These are phyloP conservation scores for Monosporascus sp. DNA, from an alignment of 2,329 filamentous ascomycete genomes.

Conservation along the genomic window DNA sequence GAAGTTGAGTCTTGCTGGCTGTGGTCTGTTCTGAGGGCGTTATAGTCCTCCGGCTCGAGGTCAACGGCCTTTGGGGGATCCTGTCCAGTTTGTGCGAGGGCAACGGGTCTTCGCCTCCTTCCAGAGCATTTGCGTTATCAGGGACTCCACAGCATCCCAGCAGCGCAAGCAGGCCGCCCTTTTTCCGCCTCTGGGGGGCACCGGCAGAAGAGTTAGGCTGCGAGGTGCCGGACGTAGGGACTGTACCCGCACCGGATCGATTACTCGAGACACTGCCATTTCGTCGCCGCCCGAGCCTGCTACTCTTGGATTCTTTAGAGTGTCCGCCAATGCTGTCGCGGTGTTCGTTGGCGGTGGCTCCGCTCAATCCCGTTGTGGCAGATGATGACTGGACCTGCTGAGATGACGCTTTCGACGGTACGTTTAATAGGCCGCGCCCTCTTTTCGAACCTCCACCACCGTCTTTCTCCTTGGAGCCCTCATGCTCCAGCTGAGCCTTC, in stretches of 20 bases:
- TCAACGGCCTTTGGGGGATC: slow-evolving; percentile 48
- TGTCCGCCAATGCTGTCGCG: slow-evolving; percentile 58
- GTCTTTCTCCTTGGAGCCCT: slow-evolving; percentile 20
- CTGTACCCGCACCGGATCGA: slow-evolving; percentile 50
- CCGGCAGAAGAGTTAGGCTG: slow-evolving; percentile 47
- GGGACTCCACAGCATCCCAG: slow-evolving; percentile 64
- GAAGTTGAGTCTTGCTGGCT: slow-evolving; percentile 35
- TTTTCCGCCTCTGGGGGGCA: slow-evolving; percentile 44
- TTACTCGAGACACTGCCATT: slow-evolving; percentile 66
- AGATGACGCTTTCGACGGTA: slow-evolving; percentile 59
- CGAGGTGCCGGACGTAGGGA: slow-evolving; percentile 43
- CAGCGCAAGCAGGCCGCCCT: slow-evolving; percentile 53
- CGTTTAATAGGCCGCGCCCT: slow-evolving; percentile 48
- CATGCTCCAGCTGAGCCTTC: slow-evolving; percentile 20
- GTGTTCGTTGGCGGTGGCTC: slow-evolving; percentile 52
- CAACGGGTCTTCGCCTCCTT: slow-evolving; percentile 49
- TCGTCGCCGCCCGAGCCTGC: slow-evolving; percentile 56
- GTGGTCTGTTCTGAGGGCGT: slow-evolving; percentile 47
- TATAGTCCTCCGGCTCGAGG: slow-evolving; percentile 47
- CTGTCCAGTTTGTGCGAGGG: slow-evolving; percentile 51
- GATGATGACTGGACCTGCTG: slow-evolving; percentile 55
- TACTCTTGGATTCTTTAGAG: slow-evolving; percentile 62
- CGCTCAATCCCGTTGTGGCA: slow-evolving; percentile 55
- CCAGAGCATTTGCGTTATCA: slow-evolving; percentile 50
- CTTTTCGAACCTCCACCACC: slow-evolving; percentile 18